These are phyloP conservation scores for Arachis stenosperma DNA, from an alignment of 306 rosid genomes.

Conservation along the genomic window DNA sequence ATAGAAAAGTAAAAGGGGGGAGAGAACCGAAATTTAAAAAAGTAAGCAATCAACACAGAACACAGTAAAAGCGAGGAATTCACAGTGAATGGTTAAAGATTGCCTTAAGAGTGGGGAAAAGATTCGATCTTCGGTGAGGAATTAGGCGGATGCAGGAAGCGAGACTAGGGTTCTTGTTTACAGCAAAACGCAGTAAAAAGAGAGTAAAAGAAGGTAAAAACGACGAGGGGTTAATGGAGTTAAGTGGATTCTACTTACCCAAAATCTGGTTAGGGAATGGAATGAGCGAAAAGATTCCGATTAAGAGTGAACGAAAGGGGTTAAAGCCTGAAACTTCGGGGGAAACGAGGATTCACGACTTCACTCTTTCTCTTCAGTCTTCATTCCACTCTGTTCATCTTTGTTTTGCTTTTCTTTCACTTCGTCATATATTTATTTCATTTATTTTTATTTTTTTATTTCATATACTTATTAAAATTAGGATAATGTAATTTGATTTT, in stretches of 20 bases:
- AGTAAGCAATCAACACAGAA: background rate
- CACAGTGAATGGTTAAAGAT: background rate
- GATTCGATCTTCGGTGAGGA: slow-evolving; percentile 1
- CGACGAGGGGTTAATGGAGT: slow-evolving; percentile 18
- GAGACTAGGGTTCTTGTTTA: slow-evolving; percentile 49
- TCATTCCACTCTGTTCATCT: background rate
- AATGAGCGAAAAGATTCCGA: background rate
- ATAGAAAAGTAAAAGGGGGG: background rate
- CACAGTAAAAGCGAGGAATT: background rate
- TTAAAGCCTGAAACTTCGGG: slow-evolving; percentile 5
- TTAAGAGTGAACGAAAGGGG: background rate
- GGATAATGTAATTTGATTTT: background rate
- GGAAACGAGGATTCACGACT: slow-evolving; percentile 1
- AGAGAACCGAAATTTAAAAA: background rate
- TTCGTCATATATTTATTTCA: background rate
- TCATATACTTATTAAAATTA: no score
- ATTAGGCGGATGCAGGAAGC: slow-evolving; percentile 5
- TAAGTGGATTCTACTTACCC: slow-evolving; percentile 21
- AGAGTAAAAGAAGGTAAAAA: slow-evolving; percentile 35
- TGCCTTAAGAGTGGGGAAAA: slow-evolving; percentile 31
- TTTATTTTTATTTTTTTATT: no score
- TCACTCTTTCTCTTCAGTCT: background rate
- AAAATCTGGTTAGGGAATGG: background rate
- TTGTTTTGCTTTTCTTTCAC: background rate
- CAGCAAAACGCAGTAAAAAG: slow-evolving; percentile 35